Base-by-base conservation (phyloP, 805 yeast genomes). In the Barnettozyma wickerhamii region DNA sequence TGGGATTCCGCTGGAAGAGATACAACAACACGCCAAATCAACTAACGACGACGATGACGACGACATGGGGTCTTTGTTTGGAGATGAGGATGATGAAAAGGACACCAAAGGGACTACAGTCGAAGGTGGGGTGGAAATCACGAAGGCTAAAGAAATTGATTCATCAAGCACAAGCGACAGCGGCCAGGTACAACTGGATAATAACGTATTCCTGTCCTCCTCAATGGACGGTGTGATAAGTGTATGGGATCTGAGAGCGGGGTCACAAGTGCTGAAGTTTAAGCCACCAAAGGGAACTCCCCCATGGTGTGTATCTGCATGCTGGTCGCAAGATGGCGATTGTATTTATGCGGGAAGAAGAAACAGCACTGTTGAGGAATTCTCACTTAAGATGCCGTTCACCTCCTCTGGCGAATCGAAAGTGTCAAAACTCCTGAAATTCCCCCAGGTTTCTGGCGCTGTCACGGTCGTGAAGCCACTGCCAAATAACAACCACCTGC, bases 241-340 rank as follows among this genome's bases (percentile, higher is more conserved):
- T 45, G 62, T 93, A 5, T 90, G 96, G 96, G 99, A 93, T 59
- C 63, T 73, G 5, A 71, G 99, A 43, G 59, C 65, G 2, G 44
- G 55, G 4, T 61, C 66, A 0, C 64, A 70, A 4, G 80, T 72
- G 0, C 56, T 79, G 14, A 69, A 69, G 29, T 58, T 80, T 12
- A 72, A 62, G 18, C 73, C 81, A 2, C 81, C 87, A 1, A 65
- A 72, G 9, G 77, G 77, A 2, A 74, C 83, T 0, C 96, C 98
- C 0, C 98, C 98, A 0, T 93, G 98, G 98, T 84, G 95, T 60
- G 79, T 84, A 74, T 75, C 87, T 7, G 77, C 96, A 0, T 77
- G 85, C 41, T 91, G 98, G 97, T 81, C 95, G 7, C 68, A 69
- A 38, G 81, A 83, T 53, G 99, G 99, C 10, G 81, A 85, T 42